These are phyloP conservation scores for Colletotrichum costaricense DNA, from an alignment of 2,329 filamentous ascomycete genomes.

Conservation along the genomic window DNA sequence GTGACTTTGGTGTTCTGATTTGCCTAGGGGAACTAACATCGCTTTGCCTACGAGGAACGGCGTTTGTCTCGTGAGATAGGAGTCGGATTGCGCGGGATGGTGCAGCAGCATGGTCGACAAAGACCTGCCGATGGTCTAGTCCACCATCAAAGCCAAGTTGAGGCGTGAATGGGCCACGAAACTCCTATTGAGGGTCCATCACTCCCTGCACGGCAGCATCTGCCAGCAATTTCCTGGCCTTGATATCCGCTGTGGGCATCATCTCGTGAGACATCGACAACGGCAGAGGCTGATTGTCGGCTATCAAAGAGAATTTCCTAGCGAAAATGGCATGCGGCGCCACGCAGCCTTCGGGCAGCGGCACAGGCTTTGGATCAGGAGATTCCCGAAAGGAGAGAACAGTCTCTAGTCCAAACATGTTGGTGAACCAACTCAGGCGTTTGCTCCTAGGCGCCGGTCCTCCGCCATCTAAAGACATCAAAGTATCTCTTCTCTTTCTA, in stretches of 20 bases:
- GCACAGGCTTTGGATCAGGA: slow-evolving; percentile 35
- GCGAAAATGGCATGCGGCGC: slow-evolving; percentile 59
- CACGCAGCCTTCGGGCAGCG: slow-evolving; percentile 48
- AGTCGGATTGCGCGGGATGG: neutral
- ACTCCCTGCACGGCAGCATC: slow-evolving; percentile 43
- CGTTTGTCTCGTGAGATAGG: neutral
- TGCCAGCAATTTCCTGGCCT: slow-evolving; percentile 49
- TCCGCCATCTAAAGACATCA: neutral
- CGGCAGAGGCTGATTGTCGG: slow-evolving; percentile 46
- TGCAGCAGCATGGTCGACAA: neutral
- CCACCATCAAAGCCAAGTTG: slow-evolving; percentile 58
- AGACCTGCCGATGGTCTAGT: slow-evolving; percentile 52
- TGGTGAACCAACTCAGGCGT: slow-evolving; percentile 19
- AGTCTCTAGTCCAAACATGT: slow-evolving; percentile 26
- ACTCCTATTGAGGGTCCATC: slow-evolving; percentile 44
- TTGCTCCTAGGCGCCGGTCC: neutral
- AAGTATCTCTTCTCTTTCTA: neutral
- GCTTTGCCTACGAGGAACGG: neutral
- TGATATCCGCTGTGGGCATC: slow-evolving; percentile 55
- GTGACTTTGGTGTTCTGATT: neutral
- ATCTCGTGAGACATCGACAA: slow-evolving; percentile 45
- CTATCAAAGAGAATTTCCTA: slow-evolving; percentile 53
- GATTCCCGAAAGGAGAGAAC: slow-evolving; percentile 20
- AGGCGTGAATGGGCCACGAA: slow-evolving; percentile 56
- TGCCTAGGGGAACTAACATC: neutral